Base-by-base conservation (phyloP, 495 filamentous ascomycete genomes). In the Daldinia vernicosa region DNA sequence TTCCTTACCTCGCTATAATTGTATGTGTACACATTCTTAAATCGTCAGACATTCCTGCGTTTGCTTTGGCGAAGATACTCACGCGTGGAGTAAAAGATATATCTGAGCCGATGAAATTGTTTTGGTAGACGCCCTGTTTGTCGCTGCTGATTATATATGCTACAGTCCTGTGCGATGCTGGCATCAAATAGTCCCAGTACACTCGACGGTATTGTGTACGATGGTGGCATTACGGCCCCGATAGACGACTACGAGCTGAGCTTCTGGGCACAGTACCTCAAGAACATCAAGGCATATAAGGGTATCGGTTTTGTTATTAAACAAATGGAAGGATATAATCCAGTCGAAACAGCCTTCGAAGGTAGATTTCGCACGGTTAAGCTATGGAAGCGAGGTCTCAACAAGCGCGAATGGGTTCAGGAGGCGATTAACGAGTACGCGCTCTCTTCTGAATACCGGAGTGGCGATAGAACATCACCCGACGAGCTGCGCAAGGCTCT, bases 371-470 rank as follows among this genome's bases (percentile, higher is more conserved):
- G 40, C 3, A 74, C 74, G 4, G 74, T 76, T 7, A 76, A 72
- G 56, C 69, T 76, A 26, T 76, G 74, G 74, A 76, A 76, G 51
- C 74, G 74, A 30, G 74, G 74, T 35, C 55, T 76, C 37, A 76
- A 76, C 35, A 76, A 76, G 40, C 74, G 72, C 14, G 43, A 74
- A 59, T 76, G 74, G 74, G 69, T 76, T 12, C 74, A 75, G 56
- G 74, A 76, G 56, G 72, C 74, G 6, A 64, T 75, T 24, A 64
- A 58, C 52, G 74, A 76, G 15, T 75, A 76, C 35, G 54, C 47
- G 6, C 24, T 51, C 1, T 64, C 65, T 8, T 33, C 45, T 14
- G 50, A 57, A 33, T 67, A 55, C 28, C 67, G 47, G 9, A 35
- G 26, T 8, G 43, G 4, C 22, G 47, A 60, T 19, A 30, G 56